Evolutionary conservation across 441 rosid genomes (phyloP).

Genomic region (Mallotus repandus): DNA sequence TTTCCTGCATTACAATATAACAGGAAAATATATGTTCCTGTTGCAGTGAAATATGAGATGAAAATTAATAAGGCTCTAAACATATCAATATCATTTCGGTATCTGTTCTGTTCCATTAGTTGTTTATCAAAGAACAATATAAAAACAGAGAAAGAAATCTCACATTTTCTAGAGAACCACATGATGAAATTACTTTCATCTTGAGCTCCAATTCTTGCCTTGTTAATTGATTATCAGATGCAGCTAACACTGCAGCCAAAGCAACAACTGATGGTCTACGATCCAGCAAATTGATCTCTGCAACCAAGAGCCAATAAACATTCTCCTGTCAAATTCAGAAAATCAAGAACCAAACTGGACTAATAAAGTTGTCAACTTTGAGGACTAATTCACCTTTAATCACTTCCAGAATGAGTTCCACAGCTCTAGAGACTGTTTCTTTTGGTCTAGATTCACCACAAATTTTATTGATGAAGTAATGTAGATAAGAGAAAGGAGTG

Average conservation of each 20-base stretch:
- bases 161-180: conserved; percentile 57
- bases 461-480: conserved; percentile 52
- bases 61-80: conserved; percentile 18
- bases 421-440: conserved; percentile 44
- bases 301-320: conserved; percentile 12
- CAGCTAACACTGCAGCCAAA: conserved; percentile 71
- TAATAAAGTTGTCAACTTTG: neutral
- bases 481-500: conserved; percentile 77
- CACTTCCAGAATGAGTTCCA: conserved; percentile 41
- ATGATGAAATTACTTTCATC: conserved; percentile 47
- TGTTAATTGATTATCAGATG: conserved; percentile 46
- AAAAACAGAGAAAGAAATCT: conserved; percentile 17
- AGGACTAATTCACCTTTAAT: conserved; percentile 47
- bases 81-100: no score
- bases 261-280: conserved; percentile 69
- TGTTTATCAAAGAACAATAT: neutral
- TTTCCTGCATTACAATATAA: conserved; percentile 55
- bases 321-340: neutral
- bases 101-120: no score
- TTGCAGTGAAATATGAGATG: conserved; percentile 21
- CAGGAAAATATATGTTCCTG: conserved; percentile 71
- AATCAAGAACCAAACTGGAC: neutral
- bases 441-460: conserved; percentile 38
- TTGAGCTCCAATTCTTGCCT: conserved; percentile 48
- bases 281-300: conserved; percentile 63